These are phyloP conservation scores for Trichothecium roseum DNA, from an alignment of 2,329 filamentous ascomycete genomes.

Conservation along the genomic window DNA sequence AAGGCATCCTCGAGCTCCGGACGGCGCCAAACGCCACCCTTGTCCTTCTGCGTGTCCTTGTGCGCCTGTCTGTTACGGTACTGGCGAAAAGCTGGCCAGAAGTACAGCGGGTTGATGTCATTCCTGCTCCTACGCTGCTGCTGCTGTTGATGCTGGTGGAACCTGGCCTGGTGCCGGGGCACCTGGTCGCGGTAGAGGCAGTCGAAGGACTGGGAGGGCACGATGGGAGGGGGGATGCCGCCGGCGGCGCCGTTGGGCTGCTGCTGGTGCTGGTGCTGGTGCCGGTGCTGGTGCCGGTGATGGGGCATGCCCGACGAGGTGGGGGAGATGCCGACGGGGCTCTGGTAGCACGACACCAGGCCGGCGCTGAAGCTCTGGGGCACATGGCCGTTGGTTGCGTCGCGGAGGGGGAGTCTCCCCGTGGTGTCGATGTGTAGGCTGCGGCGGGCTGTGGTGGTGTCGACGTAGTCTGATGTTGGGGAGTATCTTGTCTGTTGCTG, in stretches of 20 bases:
- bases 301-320: too few species aligned
- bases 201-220: constrained; percentile 38
- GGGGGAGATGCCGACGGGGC: constrained; percentile 28
- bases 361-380: constrained; percentile 20
- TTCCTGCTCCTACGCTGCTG: constrained; percentile 24
- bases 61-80: constrained; percentile 56
- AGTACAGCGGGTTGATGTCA: constrained; percentile 48
- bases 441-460: not conserved
- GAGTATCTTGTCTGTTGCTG: not conserved
- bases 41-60: constrained; percentile 49
- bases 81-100: constrained; percentile 51
- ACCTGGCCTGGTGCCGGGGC: constrained; percentile 15
- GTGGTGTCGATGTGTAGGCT: not conserved
- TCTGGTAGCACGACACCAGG: constrained; percentile 33
- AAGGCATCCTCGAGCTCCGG: constrained; percentile 55
- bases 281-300: too few species aligned
- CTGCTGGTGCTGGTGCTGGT: too few species aligned
- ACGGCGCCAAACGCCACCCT: constrained; percentile 42
- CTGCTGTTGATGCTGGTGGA: constrained; percentile 7
- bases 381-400: not conserved
- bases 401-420: not conserved
- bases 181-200: constrained; percentile 26
- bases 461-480: not conserved
- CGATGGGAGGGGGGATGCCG: constrained; percentile 31
- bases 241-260: not conserved